Conservation (phyloP, 2,329 filamentous ascomycete species). For the Exophiala phaeomuriformis region DNA sequence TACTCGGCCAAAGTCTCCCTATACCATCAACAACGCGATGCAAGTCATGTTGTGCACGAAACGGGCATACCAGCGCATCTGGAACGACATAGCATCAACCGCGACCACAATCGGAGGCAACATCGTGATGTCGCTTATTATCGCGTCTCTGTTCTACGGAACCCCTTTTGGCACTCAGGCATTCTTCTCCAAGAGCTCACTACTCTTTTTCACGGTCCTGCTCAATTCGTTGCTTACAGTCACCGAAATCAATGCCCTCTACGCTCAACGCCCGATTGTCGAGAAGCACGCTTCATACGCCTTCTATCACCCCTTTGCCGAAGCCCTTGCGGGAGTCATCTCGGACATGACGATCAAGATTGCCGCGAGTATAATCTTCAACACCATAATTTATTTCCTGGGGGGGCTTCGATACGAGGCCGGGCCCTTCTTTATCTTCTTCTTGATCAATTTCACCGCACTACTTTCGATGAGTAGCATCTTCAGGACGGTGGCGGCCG, state of each 20-base stretch:
- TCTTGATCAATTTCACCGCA: conserved; percentile 57
- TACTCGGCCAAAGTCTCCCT: conserved; percentile 47
- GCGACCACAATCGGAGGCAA: conserved; percentile 61
- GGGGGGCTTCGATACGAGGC: conserved; percentile 67
- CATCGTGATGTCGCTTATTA: conserved; percentile 66
- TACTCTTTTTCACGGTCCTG: conserved; percentile 81
- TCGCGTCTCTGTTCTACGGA: conserved; percentile 76
- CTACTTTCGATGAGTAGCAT: conserved; percentile 45
- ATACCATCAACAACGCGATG: conserved; percentile 51
- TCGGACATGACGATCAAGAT: conserved; percentile 79
- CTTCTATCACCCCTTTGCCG: conserved; percentile 82
- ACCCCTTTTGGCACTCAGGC: conserved; percentile 56
- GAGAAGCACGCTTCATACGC: conserved; percentile 84
- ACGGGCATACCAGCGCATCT: conserved; percentile 70
- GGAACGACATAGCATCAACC: conserved; percentile 68
- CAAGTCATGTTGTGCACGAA: conserved; percentile 72
- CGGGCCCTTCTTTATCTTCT: conserved; percentile 76
- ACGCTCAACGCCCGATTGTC: conserved; percentile 80
- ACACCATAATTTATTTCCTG: conserved; percentile 78
- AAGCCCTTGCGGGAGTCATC: conserved; percentile 80
- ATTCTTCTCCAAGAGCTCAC: conserved; percentile 70
- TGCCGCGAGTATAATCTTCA: conserved; percentile 64
- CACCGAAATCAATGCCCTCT: conserved; percentile 50
- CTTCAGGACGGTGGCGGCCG: conserved; percentile 61
- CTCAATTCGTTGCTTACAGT: conserved; percentile 61